These are phyloP conservation scores for Plantago lanceolata DNA, from an alignment of 305 asterid species.

Conservation along the genomic window DNA sequence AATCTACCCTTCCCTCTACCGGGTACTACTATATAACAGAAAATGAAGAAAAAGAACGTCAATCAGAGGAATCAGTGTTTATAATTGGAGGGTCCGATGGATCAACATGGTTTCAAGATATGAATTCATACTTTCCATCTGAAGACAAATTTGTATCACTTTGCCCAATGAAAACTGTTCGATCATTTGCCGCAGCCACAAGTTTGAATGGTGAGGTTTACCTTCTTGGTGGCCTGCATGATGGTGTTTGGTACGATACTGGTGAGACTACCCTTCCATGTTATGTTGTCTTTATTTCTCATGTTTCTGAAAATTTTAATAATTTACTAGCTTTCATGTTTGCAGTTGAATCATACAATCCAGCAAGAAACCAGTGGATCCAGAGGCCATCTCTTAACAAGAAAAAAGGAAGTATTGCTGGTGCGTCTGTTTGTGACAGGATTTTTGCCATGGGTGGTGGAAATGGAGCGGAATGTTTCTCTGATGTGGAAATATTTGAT, in stretches of 20 bases:
- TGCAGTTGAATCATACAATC: constrained; percentile 65
- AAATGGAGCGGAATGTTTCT: constrained; percentile 43
- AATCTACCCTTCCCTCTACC: neutral
- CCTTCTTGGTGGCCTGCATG: constrained; percentile 4
- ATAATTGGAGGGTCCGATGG: constrained; percentile 11
- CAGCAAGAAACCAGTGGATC: constrained; percentile 41
- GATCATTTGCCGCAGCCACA: constrained; percentile 2
- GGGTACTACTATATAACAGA: neutral
- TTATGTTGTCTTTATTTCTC: neutral
- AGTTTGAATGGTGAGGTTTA: constrained; percentile 6
- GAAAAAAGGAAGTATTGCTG: constrained; percentile 48
- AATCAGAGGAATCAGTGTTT: neutral
- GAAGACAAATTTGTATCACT: neutral
- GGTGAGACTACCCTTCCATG: neutral
- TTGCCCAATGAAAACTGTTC: neutral
- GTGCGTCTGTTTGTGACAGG: constrained; percentile 39
- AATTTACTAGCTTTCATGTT: neutral
- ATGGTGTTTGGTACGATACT: constrained; percentile 1
- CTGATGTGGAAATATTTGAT: constrained; percentile 67
- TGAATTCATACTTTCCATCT: neutral
- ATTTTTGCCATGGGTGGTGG: constrained; percentile 65
- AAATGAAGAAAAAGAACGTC: neutral
- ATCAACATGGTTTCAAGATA: neutral
- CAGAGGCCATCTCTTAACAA: constrained; percentile 44
- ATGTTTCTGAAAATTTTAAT: neutral